Percentiles rank a stretch among this genome's conserved stretches.
Evolutionary conservation across 225 moss, liverwort and hornwort genomes (phyloP).

Genomic region (Anthoceros angustus): DNA sequence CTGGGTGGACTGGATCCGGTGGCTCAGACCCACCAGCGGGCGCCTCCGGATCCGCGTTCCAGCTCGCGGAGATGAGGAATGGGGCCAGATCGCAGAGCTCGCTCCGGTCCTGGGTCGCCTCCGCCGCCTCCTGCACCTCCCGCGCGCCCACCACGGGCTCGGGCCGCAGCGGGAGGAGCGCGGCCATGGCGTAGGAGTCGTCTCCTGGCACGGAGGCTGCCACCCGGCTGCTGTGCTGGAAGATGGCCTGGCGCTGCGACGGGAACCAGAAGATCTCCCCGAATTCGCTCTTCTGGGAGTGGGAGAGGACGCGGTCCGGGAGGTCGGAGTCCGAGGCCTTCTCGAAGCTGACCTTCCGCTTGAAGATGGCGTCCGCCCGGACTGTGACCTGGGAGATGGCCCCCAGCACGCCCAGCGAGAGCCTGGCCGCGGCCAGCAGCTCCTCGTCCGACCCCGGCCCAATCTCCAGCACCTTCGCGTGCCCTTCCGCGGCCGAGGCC

Average conservation of each 20-base stretch:
- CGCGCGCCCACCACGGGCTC: not conserved
- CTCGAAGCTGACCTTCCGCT: not conserved
- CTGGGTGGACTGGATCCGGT: not conserved
- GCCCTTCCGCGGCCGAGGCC: not conserved
- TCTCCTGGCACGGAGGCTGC: not conserved
- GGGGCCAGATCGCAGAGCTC: not conserved
- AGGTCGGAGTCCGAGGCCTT: not conserved
- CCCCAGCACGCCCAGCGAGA: not conserved
- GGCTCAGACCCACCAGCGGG: not conserved
- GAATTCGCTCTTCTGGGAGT: not conserved
- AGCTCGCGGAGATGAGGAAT: not conserved
- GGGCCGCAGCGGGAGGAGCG: not conserved
- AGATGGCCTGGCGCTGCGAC: not conserved
- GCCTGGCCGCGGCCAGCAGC: not conserved
- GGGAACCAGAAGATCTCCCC: not conserved
- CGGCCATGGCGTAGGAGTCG: not conserved
- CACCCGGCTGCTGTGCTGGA: not conserved
- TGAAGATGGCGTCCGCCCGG: not conserved
- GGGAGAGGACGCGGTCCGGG: not conserved
- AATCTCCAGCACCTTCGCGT: not conserved
- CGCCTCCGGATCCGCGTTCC: not conserved
- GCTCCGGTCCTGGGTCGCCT: not conserved
- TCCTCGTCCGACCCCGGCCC: not conserved
- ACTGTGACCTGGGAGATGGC: not conserved
- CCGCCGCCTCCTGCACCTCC: not conserved